Base-by-base conservation (phyloP, 257 asterid species). In the Linaria vulgaris region DNA sequence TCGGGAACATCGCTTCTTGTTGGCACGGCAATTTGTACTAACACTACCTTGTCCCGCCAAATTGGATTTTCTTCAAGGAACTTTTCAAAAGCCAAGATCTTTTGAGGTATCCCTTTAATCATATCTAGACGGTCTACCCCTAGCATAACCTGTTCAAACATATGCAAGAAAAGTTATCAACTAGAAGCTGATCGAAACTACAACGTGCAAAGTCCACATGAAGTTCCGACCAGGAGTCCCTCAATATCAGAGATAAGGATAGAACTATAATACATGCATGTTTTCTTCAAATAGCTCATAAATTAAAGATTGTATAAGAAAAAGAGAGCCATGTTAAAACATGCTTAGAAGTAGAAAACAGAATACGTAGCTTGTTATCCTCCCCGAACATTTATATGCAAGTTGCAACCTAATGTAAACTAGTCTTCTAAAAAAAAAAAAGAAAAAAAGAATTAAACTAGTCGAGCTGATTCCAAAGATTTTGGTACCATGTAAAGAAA, bases 1-100 rank as follows among this genome's bases (percentile, higher is more conserved):
- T 91, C 98, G 6, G 98, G 95, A 71, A 91, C 95, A 74, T 91
- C 98, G 6, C 96, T 88, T 77, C 98, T 78, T 63, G 98, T 91
- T 57, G 96, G 98, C 46, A 91, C 98, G 47, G 95, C 98, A 71
- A 91, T 88, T 83, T 91, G 98, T 56, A 91, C 83, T 52, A 88
- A 72, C 65, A 91, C 96, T 41, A 91, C 95, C 78, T 86, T 88
- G 79, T 86, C 95, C 7, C 78, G 85, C 98, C 98, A 91, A 55
- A 73, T 54, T 20, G 95, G 90, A 70, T 91, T 91, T 84, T 91
- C 98, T 78, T 91, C 98, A 19, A 91, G 95, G 70, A 91, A 88
- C 69, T 91, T 88, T 71, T 91, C 98, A 79, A 91, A 88, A 65
- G 98, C 98, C 83, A 91, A 79, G 65, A 91, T 81, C 82, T 88